Evolutionary conservation across 2,329 filamentous ascomycete species (phyloP), one percentile per base, ranked within the genome.

Genomic region (Aspergillus japonicus): DNA sequence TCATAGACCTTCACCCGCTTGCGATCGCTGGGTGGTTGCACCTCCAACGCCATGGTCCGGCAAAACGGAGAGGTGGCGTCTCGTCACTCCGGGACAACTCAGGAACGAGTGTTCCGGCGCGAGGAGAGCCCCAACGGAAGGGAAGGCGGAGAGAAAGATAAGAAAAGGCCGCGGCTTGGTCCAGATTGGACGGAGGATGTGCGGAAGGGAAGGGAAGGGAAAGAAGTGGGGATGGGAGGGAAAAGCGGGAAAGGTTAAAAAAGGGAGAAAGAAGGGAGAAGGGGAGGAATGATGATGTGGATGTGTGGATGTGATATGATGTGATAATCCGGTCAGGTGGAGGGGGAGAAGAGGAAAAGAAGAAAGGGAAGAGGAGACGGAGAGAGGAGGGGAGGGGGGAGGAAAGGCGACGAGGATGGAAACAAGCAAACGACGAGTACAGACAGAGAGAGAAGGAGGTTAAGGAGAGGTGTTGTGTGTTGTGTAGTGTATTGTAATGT

Each of bases 1-100:
- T 98, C 95, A 78, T 99, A 99, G 75, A 99, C 95, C 83, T 99
- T 99, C 78, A 98, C 95, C 83, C 95, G 74, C 71, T 81, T 81
- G 71, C 78, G 80, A 74, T 80, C 80, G 72, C 79, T 78, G 69
- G 78, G 73, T 67, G 78, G 75, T 69, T 78, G 77, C 67, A 77
- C 71, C 67, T 78, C 77, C 74, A 78, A 73, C 71, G 79, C 78
- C 80, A 81, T 82, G 69, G 66, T 77, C 72, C 64, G 73, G 70
- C 56, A 65, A 66, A 63, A 64, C 65, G 65, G 66, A 66, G 64
- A 68, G 68, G 66, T 66, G 68, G 68, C 69, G 71, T 69, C 71
- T 74, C 73, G 72, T 74, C 72, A 75, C 71, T 73, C 72, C 71
- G 65, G 72, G 68, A 69, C 68, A 69, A 66, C 71, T 72, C 72